Base-by-base conservation (phyloP, 257 asterid genomes). In the Cynanchum wilfordii region DNA sequence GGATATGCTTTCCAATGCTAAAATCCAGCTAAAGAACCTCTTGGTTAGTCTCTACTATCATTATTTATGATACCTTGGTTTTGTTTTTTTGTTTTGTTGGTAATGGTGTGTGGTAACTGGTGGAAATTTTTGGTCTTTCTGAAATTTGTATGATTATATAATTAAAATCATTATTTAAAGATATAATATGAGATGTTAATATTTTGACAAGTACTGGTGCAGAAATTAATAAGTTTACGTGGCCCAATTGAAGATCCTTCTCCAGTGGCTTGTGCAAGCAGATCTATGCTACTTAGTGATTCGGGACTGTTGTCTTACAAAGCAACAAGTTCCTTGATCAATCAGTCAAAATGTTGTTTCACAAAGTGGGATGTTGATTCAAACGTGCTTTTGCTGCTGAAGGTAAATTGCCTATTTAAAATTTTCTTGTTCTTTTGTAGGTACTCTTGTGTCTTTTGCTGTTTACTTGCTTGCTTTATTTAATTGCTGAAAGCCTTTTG, bases 211-310 rank as follows among this genome's bases (percentile, higher is more conserved):
- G 78, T 71, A 60, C 83, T 79, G 72, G 66, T 84, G 86, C 94
- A 88, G 94, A 86, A 84, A 81, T 73, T 86, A 71, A 70, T 88
- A 79, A 80, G 72, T 78, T 77, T 82, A 73, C 66, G 81, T 83
- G 85, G 94, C 78, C 94, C 90, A 77, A 82, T 86, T 80, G 96
- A 95, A 69, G 98, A 95, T 83, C 98, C 98, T 82, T 85, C 99
- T 75, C 95, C 87, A 7, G 69, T 81, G 76, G 90, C 91, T 81
- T 76, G 82, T 73, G 91, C 93, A 22, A 87, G 84, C 84, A 87
- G 82, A 74, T 80, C 82, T 75, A 78, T 84, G 83, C 78, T 86
- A 75, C 90, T 85, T 69, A 87, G 85, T 72, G 98, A 90, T 77
- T 69, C 83, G 78, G 97, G 95, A 54, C 78, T 54, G 10, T 85